phyloP scores from a whole-genome alignment of 2,329 filamentous ascomycete genomes.

The Orbilia javanica region DNA sequence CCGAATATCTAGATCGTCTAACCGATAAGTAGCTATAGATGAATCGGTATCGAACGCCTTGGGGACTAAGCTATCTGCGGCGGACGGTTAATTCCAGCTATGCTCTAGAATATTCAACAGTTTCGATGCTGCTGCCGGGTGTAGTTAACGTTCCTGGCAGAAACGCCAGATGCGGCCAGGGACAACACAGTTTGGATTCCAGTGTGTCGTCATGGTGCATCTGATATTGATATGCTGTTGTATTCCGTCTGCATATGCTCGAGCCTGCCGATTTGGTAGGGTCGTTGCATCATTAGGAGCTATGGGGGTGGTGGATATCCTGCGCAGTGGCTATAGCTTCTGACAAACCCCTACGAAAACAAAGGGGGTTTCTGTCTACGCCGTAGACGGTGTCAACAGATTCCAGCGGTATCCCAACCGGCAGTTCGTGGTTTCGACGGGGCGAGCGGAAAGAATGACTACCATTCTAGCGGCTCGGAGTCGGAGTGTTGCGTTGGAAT shows the following conservation, averaged over 20 bases:
- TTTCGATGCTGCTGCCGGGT: slow-evolving; percentile 26
- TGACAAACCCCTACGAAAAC: slow-evolving; percentile 29
- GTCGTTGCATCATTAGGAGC: slow-evolving; percentile 36
- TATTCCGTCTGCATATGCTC: slow-evolving; percentile 38
- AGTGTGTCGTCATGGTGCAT: slow-evolving; percentile 41
- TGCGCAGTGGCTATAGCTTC: slow-evolving; percentile 8
- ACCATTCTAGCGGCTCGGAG: background rate
- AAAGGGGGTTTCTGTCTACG: slow-evolving; percentile 2
- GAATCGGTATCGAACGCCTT: background rate
- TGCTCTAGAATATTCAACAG: slow-evolving; percentile 22
- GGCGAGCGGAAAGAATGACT: slow-evolving; percentile 5
- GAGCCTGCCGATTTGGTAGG: slow-evolving; percentile 30
- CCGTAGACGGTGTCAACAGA: slow-evolving; percentile 19
- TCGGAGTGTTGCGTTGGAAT: slow-evolving; percentile 44
- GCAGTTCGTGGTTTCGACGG: background rate
- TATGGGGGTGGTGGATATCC: slow-evolving; percentile 9
- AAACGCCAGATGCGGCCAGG: slow-evolving; percentile 50
- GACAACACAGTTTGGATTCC: slow-evolving; percentile 37
- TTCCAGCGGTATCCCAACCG: slow-evolving; percentile 23
- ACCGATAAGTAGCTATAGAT: background rate
- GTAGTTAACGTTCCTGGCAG: slow-evolving; percentile 32
- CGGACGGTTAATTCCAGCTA: background rate
- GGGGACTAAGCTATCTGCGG: slow-evolving; percentile 36
- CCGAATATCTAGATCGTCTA: slow-evolving; percentile 8
- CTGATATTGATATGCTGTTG: slow-evolving; percentile 26